phyloP scores from a whole-genome alignment of 192 early-diverging fungal species.

The Podila verticillata region DNA sequence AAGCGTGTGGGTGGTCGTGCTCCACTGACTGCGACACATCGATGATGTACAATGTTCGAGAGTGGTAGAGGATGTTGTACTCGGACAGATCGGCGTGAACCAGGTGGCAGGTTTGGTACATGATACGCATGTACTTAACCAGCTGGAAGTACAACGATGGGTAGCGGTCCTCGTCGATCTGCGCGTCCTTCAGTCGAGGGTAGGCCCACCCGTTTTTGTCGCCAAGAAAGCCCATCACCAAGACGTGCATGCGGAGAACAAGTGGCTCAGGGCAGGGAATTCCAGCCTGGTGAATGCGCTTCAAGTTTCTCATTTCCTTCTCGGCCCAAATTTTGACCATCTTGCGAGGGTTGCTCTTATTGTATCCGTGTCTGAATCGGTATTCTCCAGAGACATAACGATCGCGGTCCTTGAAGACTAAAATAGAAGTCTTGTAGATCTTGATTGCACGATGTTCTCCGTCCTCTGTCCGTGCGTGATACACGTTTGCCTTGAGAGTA shows the following conservation, averaged over 20 bases:
- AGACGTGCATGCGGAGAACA: constrained; percentile 89
- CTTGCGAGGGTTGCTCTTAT: constrained; percentile 93
- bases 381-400: constrained; percentile 96
- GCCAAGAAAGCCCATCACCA: constrained; percentile 96
- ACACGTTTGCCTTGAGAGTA: constrained; percentile 86
- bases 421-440: constrained; percentile 98
- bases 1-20: constrained; percentile 96
- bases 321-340: constrained; percentile 99
- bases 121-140: constrained; percentile 85
- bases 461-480: constrained; percentile 89
- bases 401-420: constrained; percentile 98
- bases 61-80: constrained; percentile 96
- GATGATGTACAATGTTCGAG: constrained; percentile 86
- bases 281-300: constrained; percentile 84
- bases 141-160: constrained; percentile 85
- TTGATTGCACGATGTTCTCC: constrained; percentile 92
- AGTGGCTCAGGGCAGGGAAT: constrained; percentile 93
- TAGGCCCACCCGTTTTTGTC: constrained; percentile 94
- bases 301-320: constrained; percentile 99
- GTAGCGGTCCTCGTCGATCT: constrained; percentile 76
- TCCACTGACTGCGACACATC: constrained; percentile 99
- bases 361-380: constrained; percentile 95
- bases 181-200: constrained; percentile 94
- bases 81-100: constrained; percentile 98
- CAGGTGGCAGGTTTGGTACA: constrained; percentile 93